A percentile compares a stretch with the other conserved stretches of the same genome.
Conservation (phyloP, 352 stramenopile species). For the Globisporangium barbulae region DNA sequence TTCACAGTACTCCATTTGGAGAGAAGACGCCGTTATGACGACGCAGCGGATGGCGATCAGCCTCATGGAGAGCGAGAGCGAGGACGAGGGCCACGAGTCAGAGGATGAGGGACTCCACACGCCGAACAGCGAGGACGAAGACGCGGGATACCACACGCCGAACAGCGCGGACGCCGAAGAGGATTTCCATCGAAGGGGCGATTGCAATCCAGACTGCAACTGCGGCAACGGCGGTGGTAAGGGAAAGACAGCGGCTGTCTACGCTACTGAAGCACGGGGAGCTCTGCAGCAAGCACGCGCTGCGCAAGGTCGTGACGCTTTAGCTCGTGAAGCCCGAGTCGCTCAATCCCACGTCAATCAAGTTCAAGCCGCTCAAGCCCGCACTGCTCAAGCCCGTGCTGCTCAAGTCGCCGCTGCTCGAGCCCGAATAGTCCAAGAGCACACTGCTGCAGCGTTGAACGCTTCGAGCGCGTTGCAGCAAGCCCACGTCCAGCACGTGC, state of each 20-base stretch:
- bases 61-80: neutral
- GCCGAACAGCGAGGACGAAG: neutral
- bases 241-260: no score
- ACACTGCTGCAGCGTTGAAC: neutral
- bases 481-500: neutral
- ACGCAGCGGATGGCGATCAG: neutral
- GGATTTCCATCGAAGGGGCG: neutral
- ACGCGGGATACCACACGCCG: neutral
- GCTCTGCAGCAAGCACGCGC: neutral
- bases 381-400: neutral
- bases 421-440: neutral
- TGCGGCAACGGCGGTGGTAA: neutral
- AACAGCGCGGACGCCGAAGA: neutral
- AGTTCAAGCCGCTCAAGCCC: neutral
- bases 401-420: neutral
- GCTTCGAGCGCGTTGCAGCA: neutral
- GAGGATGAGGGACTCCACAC: neutral
- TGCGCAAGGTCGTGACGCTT: neutral
- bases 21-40: neutral
- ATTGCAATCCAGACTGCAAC: neutral
- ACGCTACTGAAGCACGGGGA: neutral
- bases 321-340: neutral
- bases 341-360: neutral
- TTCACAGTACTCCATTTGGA: neutral
- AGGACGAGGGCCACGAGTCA: neutral